Evolutionary conservation across 2,329 filamentous ascomycete species (phyloP).

Genomic region (Colletotrichum sp.): DNA sequence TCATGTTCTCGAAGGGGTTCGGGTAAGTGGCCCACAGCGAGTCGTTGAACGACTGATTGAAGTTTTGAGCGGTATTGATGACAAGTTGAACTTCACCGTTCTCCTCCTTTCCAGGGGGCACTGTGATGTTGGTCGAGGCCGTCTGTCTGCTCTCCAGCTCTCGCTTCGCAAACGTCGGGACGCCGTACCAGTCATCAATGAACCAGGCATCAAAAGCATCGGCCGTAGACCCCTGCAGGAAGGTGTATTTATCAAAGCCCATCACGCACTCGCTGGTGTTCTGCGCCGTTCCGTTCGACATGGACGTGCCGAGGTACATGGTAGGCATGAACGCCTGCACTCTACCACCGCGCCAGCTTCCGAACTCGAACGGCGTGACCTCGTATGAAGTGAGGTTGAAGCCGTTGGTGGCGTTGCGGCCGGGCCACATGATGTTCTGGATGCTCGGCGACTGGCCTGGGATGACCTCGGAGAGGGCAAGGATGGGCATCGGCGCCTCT

Average conservation of each 20-base stretch:
- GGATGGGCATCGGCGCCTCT: slow-evolving; percentile 31
- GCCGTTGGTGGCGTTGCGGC: slow-evolving; percentile 26
- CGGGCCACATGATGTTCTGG: slow-evolving; percentile 30
- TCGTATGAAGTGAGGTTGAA: slow-evolving; percentile 37
- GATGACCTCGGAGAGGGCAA: slow-evolving; percentile 29
- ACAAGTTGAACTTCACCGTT: slow-evolving; percentile 27
- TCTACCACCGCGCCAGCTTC: slow-evolving; percentile 32
- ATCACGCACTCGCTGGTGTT: slow-evolving; percentile 31
- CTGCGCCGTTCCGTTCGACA: slow-evolving; percentile 26
- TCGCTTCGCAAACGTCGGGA: slow-evolving; percentile 29
- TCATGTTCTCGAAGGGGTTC: slow-evolving; percentile 34
- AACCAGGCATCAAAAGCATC: slow-evolving; percentile 31
- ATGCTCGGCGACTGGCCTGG: slow-evolving; percentile 31
- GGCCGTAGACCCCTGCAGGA: slow-evolving; percentile 33
- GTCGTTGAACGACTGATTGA: slow-evolving; percentile 32
- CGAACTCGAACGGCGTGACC: slow-evolving; percentile 36
- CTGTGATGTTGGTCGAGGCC: slow-evolving; percentile 15
- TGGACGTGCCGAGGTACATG: slow-evolving; percentile 30
- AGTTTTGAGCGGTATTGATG: slow-evolving; percentile 25
- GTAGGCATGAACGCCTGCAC: slow-evolving; percentile 33
- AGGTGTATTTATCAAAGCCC: slow-evolving; percentile 34
- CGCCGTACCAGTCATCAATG: slow-evolving; percentile 28
- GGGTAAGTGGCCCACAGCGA: slow-evolving; percentile 34
- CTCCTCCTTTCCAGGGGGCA: slow-evolving; percentile 5
- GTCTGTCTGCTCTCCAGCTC: slow-evolving; percentile 13